Conservation (phyloP, 306 rosid genomes). For the Quercus wislizeni region DNA sequence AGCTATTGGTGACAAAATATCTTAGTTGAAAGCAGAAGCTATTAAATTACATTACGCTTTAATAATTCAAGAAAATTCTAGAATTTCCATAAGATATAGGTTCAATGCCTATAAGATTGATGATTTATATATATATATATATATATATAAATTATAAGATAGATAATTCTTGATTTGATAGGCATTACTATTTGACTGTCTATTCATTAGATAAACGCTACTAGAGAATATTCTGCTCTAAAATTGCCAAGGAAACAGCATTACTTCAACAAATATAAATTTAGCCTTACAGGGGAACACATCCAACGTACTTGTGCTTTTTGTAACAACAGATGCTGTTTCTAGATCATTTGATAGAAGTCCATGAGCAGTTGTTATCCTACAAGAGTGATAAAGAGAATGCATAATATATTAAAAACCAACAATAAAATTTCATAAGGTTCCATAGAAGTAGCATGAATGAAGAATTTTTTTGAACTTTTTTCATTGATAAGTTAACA, state of each 20-base stretch:
- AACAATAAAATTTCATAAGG: slow-evolving; percentile 7
- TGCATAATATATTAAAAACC: slow-evolving; percentile 24
- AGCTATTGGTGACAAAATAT: background rate
- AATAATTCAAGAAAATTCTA: background rate
- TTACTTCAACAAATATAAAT: slow-evolving; percentile 17
- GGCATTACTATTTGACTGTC: background rate
- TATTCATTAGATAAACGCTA: slow-evolving; percentile 15
- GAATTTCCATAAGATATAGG: background rate
- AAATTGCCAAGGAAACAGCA: slow-evolving; percentile 14
- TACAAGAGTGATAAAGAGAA: slow-evolving; percentile 35
- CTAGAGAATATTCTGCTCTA: slow-evolving; percentile 10
- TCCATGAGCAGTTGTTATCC: slow-evolving; percentile 48
- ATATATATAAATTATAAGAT: background rate
- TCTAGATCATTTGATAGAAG: slow-evolving; percentile 45
- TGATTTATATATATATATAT: background rate
- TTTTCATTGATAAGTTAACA: background rate
- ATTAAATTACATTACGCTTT: background rate
- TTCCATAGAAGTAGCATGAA: slow-evolving; percentile 10
- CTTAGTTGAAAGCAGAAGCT: background rate
- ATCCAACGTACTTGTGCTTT: slow-evolving; percentile 32
- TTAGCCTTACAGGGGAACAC: slow-evolving; percentile 40
- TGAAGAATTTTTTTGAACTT: slow-evolving; percentile 5
- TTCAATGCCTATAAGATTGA: background rate
- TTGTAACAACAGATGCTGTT: slow-evolving; percentile 46
- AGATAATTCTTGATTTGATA: background rate